phyloP scores from a whole-genome alignment of 176 grass and related monocot species.

The Oryza australiensis region DNA sequence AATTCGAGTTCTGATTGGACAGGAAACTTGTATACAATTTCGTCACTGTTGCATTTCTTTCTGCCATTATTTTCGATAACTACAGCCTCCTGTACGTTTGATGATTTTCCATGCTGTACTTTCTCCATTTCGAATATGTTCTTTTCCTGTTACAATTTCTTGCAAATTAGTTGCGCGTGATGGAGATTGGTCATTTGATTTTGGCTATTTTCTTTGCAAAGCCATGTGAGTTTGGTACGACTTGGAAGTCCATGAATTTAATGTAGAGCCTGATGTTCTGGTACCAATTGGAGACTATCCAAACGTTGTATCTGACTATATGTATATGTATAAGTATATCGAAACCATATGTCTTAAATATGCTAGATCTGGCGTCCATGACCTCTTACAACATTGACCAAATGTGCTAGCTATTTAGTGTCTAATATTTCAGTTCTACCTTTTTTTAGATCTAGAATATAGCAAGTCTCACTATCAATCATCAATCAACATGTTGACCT shows the following conservation, averaged over 20 bases:
- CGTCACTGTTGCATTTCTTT: not conserved
- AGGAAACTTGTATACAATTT: not conserved
- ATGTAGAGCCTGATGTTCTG: slow-evolving; percentile 20
- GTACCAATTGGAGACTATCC: slow-evolving; percentile 9
- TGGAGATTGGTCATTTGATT: not conserved
- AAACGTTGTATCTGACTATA: slow-evolving; percentile 25
- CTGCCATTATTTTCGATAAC: not conserved
- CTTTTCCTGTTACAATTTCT: not conserved
- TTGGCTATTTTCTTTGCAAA: not conserved
- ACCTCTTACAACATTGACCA: slow-evolving; percentile 18
- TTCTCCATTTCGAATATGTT: not conserved
- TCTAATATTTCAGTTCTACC: not conserved
- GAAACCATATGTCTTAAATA: not conserved
- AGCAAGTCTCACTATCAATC: not conserved
- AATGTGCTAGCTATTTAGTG: not conserved
- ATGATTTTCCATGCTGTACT: not conserved
- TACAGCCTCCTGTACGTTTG: not conserved
- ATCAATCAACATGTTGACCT: slow-evolving; percentile 26
- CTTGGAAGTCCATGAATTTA: slow-evolving; percentile 15
- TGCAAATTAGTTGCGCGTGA: not conserved
- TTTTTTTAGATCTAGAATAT: not conserved
- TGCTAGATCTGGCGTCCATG: slow-evolving; percentile 21
- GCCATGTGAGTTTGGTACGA: slow-evolving; percentile 5
- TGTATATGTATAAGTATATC: not conserved
- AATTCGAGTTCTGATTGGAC: not conserved